A percentile compares a stretch with the other conserved stretches of the same genome.
phyloP scores from a whole-genome alignment of 352 stramenopile genomes.

The Blastocystis sp. region DNA sequence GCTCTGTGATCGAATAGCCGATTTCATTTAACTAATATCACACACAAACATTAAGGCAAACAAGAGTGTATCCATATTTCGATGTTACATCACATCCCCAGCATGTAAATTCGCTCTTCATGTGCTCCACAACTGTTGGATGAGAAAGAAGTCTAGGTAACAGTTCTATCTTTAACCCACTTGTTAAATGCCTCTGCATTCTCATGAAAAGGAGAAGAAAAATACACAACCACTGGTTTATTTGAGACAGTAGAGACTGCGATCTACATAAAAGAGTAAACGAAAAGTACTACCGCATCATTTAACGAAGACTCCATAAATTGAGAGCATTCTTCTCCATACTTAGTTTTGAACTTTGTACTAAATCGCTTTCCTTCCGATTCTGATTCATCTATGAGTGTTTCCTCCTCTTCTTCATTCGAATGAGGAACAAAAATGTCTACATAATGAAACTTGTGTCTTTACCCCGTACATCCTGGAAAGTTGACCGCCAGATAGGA shows the following conservation, averaged over 20 bases:
- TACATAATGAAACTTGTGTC: not conserved
- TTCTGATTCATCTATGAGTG: conserved; percentile 21
- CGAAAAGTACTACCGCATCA: not conserved
- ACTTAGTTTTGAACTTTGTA: not conserved
- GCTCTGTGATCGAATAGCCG: not conserved
- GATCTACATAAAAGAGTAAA: not conserved
- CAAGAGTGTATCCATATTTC: conserved; percentile 12
- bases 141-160: not conserved
- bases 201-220: conserved; percentile 31
- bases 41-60: not conserved
- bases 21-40: not conserved
- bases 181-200: conserved; percentile 53
- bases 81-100: conserved; percentile 46
- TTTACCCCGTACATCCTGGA: not conserved
- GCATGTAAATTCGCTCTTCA: not conserved
- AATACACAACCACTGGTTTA: conserved; percentile 5
- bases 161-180: not conserved
- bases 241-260: conserved; percentile 1
- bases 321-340: not conserved
- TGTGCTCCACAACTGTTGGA: not conserved
- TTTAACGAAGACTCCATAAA: conserved; percentile 44
- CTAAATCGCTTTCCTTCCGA: conserved; percentile 28
- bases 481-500: not conserved
- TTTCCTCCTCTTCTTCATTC: not conserved
- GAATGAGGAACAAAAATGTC: not conserved